phyloP scores from a whole-genome alignment of 1,284 basidiomycete genomes.

The Trametes sp. region DNA sequence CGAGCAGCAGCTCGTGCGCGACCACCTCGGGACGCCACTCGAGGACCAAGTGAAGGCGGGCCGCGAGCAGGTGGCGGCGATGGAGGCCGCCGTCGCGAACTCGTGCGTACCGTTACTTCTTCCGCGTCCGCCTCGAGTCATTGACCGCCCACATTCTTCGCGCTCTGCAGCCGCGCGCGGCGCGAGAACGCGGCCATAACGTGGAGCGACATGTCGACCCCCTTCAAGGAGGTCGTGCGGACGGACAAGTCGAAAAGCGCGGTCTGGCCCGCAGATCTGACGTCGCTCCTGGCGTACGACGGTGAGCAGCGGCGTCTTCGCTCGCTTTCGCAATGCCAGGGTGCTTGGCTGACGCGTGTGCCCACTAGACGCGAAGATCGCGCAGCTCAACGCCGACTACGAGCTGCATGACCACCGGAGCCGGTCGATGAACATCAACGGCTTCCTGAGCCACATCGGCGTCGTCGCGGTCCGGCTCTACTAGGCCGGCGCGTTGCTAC shows the following conservation, averaged over 20 bases:
- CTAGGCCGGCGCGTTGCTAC: neutral
- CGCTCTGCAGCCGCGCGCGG: conserved; percentile 53
- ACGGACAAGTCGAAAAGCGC: conserved; percentile 54
- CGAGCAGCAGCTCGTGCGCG: conserved; percentile 44
- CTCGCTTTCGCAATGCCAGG: neutral
- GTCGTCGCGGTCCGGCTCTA: neutral
- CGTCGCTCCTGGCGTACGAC: conserved; percentile 58
- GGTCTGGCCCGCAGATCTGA: conserved; percentile 56
- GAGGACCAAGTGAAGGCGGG: conserved; percentile 53
- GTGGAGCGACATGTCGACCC: conserved; percentile 50
- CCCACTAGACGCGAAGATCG: conserved; percentile 46
- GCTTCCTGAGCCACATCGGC: conserved; percentile 19
- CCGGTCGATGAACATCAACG: conserved; percentile 54
- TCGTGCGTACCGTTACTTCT: conserved; percentile 50
- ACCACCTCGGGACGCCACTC: conserved; percentile 55
- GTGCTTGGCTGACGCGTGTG: neutral
- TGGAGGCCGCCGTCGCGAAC: conserved; percentile 54
- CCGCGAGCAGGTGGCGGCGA: conserved; percentile 49
- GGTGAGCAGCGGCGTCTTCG: conserved; percentile 43
- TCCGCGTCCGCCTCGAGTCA: conserved; percentile 38
- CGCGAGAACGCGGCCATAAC: conserved; percentile 51
- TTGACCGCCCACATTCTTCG: neutral
- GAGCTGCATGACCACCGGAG: conserved; percentile 51
- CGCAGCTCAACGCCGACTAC: conserved; percentile 54
- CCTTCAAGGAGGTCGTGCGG: conserved; percentile 53